Evolutionary conservation across 2,329 filamentous ascomycete genomes (phyloP), one percentile per base, ranked within the genome.

Genomic region (Helminthosporium solani): DNA sequence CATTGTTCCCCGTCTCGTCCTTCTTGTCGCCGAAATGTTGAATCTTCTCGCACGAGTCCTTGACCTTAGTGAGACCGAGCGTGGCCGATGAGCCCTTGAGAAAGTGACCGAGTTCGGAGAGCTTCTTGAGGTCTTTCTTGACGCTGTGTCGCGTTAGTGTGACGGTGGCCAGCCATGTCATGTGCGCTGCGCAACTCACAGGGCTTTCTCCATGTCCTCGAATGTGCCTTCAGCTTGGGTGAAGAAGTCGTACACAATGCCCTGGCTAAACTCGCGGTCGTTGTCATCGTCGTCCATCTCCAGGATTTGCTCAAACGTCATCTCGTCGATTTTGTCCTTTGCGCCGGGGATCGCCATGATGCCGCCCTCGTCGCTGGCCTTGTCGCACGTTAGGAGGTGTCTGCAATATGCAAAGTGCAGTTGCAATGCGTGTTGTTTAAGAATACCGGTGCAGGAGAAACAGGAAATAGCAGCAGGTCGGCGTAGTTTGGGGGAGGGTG

Each of bases 71-170:
- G 44, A 97, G 81, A 36, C 94, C 94, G 43, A 99, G 81, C 3
- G 94, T 96, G 31, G 94, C 92, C 7, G 92, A 96, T 6, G 92
- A 97, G 49, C 94, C 94, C 75, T 99, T 99, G 58, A 99, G 80
- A 75, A 96, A 99, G 74, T 99, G 94, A 33, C 94, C 94, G 25
- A 96, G 84, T 42, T 82, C 79, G 27, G 90, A 95, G 30, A 97
- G 82, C 56, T 84, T 76, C n/a, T 75, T 71, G 46, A 97, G 82
- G 49, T 96, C 78, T 63, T 81, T 78, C 2, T 79, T 70, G 56
- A 82, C 71, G 55, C 90, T 95, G 66, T 48, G 42, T 33, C 20
- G 35, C 33, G 47, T 58, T 46, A 61, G 57, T 37, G 47, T 54
- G 41, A 31, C 36, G 3, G 25, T 8, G 14, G 25, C 16, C 23